A percentile compares a stretch with the other conserved stretches of the same genome.
Evolutionary conservation across 2,329 filamentous ascomycete genomes (phyloP).

Genomic region (Sclerotinia sclerotiorum): DNA sequence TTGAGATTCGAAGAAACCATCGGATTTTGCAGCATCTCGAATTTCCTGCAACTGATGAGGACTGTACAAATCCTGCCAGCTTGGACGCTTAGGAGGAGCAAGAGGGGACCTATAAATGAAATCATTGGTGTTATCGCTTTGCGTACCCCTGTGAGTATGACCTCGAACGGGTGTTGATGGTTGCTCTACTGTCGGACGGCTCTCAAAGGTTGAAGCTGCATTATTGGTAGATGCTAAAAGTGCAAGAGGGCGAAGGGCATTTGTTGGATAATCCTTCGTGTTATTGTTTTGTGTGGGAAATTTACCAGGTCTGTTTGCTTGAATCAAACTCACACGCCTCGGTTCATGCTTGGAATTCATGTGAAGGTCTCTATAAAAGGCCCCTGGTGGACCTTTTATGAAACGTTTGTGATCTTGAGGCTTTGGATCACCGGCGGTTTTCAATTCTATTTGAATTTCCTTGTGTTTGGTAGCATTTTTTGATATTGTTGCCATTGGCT

Average conservation of each 20-base stretch:
- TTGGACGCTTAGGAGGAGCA: conserved; percentile 34
- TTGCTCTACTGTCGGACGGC: background rate
- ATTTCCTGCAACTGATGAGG: conserved; percentile 29
- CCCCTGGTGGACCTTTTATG: conserved; percentile 32
- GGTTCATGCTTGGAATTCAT: conserved; percentile 26
- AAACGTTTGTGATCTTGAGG: conserved; percentile 26
- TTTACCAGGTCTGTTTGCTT: conserved; percentile 21
- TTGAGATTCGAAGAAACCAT: conserved; percentile 29
- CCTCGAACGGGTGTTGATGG: conserved; percentile 23
- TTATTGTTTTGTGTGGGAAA: conserved; percentile 12
- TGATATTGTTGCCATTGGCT: background rate
- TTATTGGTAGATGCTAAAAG: conserved; percentile 25
- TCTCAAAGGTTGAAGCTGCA: background rate
- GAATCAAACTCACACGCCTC: conserved; percentile 17
- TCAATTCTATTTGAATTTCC: background rate
- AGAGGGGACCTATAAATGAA: conserved; percentile 37
- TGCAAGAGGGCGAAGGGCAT: conserved; percentile 33
- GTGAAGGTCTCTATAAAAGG: conserved; percentile 34
- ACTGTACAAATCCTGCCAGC: conserved; percentile 37
- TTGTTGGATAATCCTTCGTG: conserved; percentile 30
- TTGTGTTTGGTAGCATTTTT: background rate
- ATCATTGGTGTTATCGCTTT: conserved; percentile 22
- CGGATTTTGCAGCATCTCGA: conserved; percentile 29
- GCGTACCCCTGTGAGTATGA: background rate
- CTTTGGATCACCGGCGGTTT: background rate